Evolutionary conservation across 1,284 basidiomycete species (phyloP).

Genomic region (Rhodotorula sp.): DNA sequence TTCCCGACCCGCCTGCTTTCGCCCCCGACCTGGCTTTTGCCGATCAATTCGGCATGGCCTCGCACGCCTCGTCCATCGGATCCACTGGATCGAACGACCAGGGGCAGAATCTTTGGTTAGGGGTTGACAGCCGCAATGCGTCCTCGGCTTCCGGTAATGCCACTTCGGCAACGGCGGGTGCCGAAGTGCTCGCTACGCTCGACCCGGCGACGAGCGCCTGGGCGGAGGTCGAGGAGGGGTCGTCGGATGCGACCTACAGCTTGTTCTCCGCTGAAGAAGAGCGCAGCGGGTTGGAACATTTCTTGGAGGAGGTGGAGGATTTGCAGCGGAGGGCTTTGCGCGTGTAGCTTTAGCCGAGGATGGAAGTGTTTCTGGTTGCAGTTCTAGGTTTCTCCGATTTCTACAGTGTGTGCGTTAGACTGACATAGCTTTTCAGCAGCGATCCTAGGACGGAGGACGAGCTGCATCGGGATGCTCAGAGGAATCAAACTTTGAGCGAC

Average conservation of each 20-base stretch:
- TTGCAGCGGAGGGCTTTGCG: background rate
- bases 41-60: background rate
- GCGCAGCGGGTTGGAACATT: background rate
- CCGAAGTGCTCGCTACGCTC: background rate
- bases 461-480: too few relatives aligned
- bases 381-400: too few relatives aligned
- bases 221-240: background rate
- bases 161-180: background rate
- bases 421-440: too few relatives aligned
- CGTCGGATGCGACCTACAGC: background rate
- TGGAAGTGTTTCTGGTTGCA: too few relatives aligned
- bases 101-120: background rate
- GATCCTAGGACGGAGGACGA: too few relatives aligned
- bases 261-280: background rate
- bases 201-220: conserved; percentile 43
- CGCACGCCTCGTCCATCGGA: background rate
- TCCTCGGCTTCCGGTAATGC: background rate
- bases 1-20: conserved; percentile 14
- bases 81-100: background rate
- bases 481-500: too few relatives aligned
- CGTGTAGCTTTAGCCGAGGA: too few relatives aligned
- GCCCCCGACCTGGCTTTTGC: background rate
- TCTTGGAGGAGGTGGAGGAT: conserved; percentile 1
- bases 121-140: background rate
- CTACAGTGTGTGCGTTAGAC: too few relatives aligned